These are phyloP conservation scores for Thalassiosira delicatula DNA, from an alignment of 352 stramenopile species.

Conservation along the genomic window DNA sequence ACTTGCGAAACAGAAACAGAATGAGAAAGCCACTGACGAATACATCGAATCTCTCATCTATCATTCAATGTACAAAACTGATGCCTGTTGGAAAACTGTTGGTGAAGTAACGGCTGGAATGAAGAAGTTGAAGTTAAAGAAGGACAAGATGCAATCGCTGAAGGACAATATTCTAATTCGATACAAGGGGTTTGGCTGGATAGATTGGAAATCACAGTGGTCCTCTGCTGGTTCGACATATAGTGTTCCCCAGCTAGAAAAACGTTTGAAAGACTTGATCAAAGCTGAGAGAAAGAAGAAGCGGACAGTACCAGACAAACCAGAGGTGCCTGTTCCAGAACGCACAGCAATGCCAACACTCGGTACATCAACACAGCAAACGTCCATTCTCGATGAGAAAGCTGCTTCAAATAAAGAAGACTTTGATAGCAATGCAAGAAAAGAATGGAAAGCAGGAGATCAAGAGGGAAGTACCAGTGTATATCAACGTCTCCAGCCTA, in stretches of 20 bases:
- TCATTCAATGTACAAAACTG: slow-evolving; percentile 3
- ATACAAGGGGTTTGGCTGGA: neutral
- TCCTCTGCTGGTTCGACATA: neutral
- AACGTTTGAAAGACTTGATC: slow-evolving; percentile 9
- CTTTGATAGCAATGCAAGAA: neutral
- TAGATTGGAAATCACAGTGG: slow-evolving; percentile 5
- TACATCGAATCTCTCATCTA: neutral
- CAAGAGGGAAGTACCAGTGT: neutral
- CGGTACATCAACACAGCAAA: neutral
- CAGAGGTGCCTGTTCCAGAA: neutral
- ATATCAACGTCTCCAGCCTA: neutral
- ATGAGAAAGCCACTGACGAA: neutral
- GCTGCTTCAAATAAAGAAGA: neutral
- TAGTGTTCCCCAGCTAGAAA: neutral
- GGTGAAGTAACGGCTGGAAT: neutral
- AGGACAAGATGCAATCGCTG: slow-evolving; percentile 18
- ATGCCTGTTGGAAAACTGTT: slow-evolving; percentile 3
- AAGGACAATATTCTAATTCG: neutral
- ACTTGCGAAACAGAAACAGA: neutral
- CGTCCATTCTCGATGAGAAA: neutral
- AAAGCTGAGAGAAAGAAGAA: slow-evolving; percentile 11
- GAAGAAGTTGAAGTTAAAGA: neutral
- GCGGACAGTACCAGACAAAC: neutral
- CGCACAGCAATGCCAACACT: neutral
- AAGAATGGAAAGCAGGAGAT: neutral